Base-by-base conservation (phyloP, 257 asterid genomes). In the Coffea canephora region DNA sequence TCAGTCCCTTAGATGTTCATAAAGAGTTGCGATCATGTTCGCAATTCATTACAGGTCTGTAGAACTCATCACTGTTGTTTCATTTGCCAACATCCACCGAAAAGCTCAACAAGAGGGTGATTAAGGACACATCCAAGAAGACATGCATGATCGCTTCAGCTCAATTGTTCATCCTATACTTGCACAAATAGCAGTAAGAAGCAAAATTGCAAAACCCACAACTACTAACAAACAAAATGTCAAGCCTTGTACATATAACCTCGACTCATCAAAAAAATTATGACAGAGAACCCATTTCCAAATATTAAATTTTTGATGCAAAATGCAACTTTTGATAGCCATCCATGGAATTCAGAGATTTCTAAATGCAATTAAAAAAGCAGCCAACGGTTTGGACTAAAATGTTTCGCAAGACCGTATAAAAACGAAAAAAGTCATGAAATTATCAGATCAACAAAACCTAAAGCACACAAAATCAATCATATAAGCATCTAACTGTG, bases 1-100 rank as follows among this genome's bases (percentile, higher is more conserved):
- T 84, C 84, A 83, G 86, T 83, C 83, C 86, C 83, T 83, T 83
- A 83, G 86, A 83, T 83, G 86, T 79, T 79, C 86, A 75, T 79
- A 72, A 69, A 71, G 27, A 39, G 7, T 82, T 75, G 86, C 81
- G 78, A 81, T 76, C 81, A 81, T 81, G n/a, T 59, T n/a, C 61
- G 75, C 57, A 77, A 71, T 81, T 69, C 86, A 79, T 79, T 79
- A 83, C 86, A 83, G 83, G 86, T 83, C 81, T 79, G 86, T 71
- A 80, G 65, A 73, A 68, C 78, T 84, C 84, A 77, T 80, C 84
- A 77, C 55, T 5, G 78, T 57, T 79, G 76, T 48, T 69, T 41
- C 70, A 79, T n/a, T 77, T 41, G 34, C 36, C 23, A 66, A 46
- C 74, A 46, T 73, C 19, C n/a, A 61, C 71, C 61, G 9, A 54